Percentiles rank a stretch among this genome's conserved stretches.
Conservation (phyloP, 176 grass and related monocot species). For the Ensete glaucum region DNA sequence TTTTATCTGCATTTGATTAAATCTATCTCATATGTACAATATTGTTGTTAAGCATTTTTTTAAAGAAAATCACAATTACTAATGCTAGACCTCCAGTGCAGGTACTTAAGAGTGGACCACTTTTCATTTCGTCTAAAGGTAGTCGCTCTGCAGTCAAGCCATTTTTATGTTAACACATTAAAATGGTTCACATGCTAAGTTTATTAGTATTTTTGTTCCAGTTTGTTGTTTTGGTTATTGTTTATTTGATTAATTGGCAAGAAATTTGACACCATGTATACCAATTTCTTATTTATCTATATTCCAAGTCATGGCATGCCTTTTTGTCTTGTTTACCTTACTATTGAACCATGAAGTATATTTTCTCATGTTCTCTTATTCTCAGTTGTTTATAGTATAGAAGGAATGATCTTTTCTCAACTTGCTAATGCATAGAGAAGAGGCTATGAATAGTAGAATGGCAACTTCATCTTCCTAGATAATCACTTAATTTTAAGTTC, state of each 20-base stretch:
- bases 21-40: neutral
- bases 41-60: neutral
- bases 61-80: constrained; percentile 1
- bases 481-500: neutral
- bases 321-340: neutral
- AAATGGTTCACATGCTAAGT: no score
- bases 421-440: neutral
- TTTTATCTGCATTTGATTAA: neutral
- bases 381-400: no score
- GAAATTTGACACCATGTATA: neutral
- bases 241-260: neutral
- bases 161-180: neutral
- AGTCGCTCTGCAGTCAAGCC: neutral
- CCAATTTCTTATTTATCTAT: neutral
- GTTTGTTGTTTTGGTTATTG: neutral
- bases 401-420: neutral
- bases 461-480: no score
- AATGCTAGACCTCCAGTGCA: constrained; percentile 32
- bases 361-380: neutral
- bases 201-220: neutral
- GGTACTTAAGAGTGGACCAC: constrained; percentile 85
- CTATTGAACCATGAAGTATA: neutral
- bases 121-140: constrained; percentile 96
- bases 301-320: neutral
- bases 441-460: no score